Evolutionary conservation across 768 basidiomycete species (phyloP).

Genomic region (Megacollybia marginata): DNA sequence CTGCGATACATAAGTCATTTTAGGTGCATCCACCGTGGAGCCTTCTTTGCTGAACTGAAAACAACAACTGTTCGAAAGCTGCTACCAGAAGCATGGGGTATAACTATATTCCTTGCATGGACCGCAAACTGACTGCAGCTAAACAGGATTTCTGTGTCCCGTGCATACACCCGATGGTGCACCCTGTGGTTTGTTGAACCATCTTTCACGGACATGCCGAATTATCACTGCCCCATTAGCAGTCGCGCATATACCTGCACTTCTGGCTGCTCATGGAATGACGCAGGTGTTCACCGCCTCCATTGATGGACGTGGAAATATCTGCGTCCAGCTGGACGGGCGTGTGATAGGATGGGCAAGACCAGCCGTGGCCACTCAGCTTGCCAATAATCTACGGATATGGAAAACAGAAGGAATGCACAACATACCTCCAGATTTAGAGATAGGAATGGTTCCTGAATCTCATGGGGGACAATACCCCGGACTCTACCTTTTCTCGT

Average conservation of each 20-base stretch:
- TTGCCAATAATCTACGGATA: constrained; percentile 79
- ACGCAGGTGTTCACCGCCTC: constrained; percentile 77
- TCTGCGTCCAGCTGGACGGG: constrained; percentile 94
- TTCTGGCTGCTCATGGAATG: constrained; percentile 90
- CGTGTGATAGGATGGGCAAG: constrained; percentile 91
- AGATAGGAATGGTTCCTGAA: constrained; percentile 86
- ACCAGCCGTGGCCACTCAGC: constrained; percentile 60
- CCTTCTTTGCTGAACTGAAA: constrained; percentile 98
- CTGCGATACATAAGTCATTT: constrained; percentile 98
- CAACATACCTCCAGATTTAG: constrained; percentile 84
- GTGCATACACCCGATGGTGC: constrained; percentile 98
- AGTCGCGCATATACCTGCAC: constrained; percentile 70
- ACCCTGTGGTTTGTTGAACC: constrained; percentile 96
- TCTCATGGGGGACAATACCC: constrained; percentile 96
- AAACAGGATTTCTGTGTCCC: constrained; percentile 87
- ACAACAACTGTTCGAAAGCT: constrained; percentile 96
- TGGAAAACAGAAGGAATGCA: constrained; percentile 91
- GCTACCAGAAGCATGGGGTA: constrained; percentile 97
- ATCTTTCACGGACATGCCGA: constrained; percentile 89
- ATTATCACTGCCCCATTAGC: constrained; percentile 75
- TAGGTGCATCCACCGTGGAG: constrained; percentile 96
- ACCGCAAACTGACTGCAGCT: neutral
- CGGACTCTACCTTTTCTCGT: constrained; percentile 87
- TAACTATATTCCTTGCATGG: constrained; percentile 9
- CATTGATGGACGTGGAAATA: constrained; percentile 73